Evolutionary conservation across 2,329 filamentous ascomycete species (phyloP), one percentile per base, ranked within the genome.

Genomic region (Onygenales sp.): DNA sequence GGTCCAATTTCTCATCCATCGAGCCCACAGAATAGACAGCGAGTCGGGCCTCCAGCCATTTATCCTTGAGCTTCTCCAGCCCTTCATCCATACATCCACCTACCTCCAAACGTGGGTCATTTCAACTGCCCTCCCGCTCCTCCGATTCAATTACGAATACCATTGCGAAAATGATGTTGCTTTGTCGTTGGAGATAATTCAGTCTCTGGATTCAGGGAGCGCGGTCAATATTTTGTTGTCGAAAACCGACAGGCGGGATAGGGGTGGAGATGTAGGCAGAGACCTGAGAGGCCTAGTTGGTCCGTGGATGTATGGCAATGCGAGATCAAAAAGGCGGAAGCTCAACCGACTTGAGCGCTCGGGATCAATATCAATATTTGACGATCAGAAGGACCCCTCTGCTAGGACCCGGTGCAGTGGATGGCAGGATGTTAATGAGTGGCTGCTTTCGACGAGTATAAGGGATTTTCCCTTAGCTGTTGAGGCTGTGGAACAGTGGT

Each of bases 301-400:
- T 3, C 81, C 82, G 9, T 85, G 82, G 82, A 77, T 84, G 59
- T 81, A 79, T 62, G 82, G 82, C 11, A 72, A 74, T 51, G 76
- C 68, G 37, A 71, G 76, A 27, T 70, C 75, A 34, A 83, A 83
- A 66, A 70, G 79, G 55, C 73, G 77, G 53, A 78, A 71, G 58
- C 62, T 78, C 11, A 70, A 71, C 32, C 62, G 67, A 52, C 54
- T 57, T 4, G 59, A 61, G 1, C 60, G 57, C 42, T 60, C 57
- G 32, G 63, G 58, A 37, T 65, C 63, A 5, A 62, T 69, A n/a
- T 58, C 64, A 3, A 55, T 65, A 10, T 52, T 60, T 5, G 49
- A 36, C 36, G 17, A 43, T 33, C 21, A 33, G 13, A 45, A 44
- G 11, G 17, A 43, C 8, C 37, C 37, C 32, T 42, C 42, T 11